Conservation (phyloP, 768 basidiomycete species). For the Wakefieldia striispora region DNA sequence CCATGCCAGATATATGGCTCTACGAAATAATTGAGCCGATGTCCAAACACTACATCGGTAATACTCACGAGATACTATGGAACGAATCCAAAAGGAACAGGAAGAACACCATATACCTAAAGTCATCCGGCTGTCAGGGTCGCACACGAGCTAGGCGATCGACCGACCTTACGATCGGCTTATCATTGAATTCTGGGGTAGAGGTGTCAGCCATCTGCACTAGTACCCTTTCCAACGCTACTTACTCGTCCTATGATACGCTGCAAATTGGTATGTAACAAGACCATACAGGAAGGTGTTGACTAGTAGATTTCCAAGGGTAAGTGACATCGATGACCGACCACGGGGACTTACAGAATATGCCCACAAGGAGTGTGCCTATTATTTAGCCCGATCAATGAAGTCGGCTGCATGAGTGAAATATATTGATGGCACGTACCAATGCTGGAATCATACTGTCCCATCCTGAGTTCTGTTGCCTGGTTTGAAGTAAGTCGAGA, state of each 20-base stretch:
- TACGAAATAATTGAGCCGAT: neutral
- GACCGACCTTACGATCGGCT: constrained; percentile 1
- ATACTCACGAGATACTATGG: constrained; percentile 12
- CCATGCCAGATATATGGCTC: constrained; percentile 15
- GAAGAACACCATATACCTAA: constrained; percentile 14
- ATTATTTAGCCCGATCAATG: neutral
- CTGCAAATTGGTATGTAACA: constrained; percentile 40
- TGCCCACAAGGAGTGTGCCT: constrained; percentile 9
- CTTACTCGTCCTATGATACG: constrained; percentile 31
- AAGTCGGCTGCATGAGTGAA: too few species aligned
- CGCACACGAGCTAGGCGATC: neutral
- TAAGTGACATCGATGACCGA: too few species aligned
- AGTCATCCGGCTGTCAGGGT: neutral
- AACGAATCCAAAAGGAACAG: constrained; percentile 14
- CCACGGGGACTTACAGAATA: too few species aligned
- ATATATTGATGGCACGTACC: constrained; percentile 1
- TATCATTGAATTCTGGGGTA: constrained; percentile 15
- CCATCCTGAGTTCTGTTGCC: neutral
- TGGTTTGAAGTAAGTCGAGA: too few species aligned
- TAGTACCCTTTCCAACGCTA: neutral
- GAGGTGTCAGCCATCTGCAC: neutral
- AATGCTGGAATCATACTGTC: constrained; percentile 1
- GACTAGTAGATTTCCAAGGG: too few species aligned
- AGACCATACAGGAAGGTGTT: constrained; percentile 36
- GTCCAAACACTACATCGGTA: neutral